Evolutionary conservation across 129 eudicot species (phyloP).

Genomic region (Lactuca sativa): DNA sequence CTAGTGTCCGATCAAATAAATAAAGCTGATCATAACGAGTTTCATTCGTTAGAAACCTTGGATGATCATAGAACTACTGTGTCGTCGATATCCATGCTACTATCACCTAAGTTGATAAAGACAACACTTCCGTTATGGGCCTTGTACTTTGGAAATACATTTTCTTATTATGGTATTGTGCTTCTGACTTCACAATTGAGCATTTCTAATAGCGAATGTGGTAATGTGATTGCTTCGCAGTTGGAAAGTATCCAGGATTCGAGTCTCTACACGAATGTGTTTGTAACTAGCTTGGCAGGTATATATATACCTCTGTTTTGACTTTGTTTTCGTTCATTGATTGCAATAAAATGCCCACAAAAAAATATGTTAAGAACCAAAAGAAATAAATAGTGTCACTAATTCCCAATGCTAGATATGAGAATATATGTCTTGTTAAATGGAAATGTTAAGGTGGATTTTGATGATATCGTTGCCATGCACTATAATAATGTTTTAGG

Average conservation of each 20-base stretch:
- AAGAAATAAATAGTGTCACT: not conserved
- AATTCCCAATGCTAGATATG: not conserved
- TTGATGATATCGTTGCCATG: not conserved
- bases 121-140: slow-evolving; percentile 57
- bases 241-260: slow-evolving; percentile 25
- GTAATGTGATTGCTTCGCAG: slow-evolving; percentile 13
- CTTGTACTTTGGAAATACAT: slow-evolving; percentile 59
- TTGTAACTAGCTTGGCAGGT: slow-evolving; percentile 75
- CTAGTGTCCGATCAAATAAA: slow-evolving; percentile 38
- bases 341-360: not conserved
- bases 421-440: not conserved
- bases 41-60: slow-evolving; percentile 19
- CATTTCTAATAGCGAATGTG: slow-evolving; percentile 42
- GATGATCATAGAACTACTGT: slow-evolving; percentile 5
- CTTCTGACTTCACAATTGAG: slow-evolving; percentile 65
- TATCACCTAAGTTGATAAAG: slow-evolving; percentile 44
- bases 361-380: not conserved
- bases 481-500: not conserved
- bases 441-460: not conserved
- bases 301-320: not conserved
- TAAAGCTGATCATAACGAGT: slow-evolving; percentile 30
- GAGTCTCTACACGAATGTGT: slow-evolving; percentile 61
- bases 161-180: slow-evolving; percentile 63
- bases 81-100: slow-evolving; percentile 30
- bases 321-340: not conserved